Conservation (phyloP, 2,329 filamentous ascomycete species). For the Fusarium irregulare region DNA sequence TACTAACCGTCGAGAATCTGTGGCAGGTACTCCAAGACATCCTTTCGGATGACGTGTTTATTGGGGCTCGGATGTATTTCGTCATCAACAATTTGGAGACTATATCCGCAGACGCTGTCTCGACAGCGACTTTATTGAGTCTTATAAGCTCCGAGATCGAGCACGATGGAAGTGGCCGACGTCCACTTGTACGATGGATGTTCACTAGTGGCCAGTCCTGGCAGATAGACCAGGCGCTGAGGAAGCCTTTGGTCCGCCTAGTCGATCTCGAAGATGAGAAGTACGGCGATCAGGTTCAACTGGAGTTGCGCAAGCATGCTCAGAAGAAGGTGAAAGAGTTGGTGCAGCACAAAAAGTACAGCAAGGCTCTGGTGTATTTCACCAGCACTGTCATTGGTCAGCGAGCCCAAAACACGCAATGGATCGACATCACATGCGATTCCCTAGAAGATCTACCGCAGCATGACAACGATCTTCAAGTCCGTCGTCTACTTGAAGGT, state of each 20-base stretch:
- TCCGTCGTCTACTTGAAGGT: conserved; percentile 53
- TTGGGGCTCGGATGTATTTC: conserved; percentile 50
- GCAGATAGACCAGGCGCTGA: conserved; percentile 14
- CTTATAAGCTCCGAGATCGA: conserved; percentile 15
- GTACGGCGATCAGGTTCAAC: conserved; percentile 33
- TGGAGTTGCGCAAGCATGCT: conserved; percentile 43
- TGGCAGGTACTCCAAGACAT: conserved; percentile 58
- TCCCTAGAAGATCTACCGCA: conserved; percentile 55
- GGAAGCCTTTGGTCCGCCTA: conserved; percentile 9
- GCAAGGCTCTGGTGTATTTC: conserved; percentile 56
- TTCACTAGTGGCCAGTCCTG: conserved; percentile 51
- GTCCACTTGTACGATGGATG: conserved; percentile 50
- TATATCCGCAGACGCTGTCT: conserved; percentile 48
- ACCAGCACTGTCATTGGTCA: conserved; percentile 56
- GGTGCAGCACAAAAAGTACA: conserved; percentile 53
- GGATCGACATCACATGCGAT: conserved; percentile 58
- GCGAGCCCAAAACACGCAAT: conserved; percentile 56
- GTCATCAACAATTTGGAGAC: conserved; percentile 56
- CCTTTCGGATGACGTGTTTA: conserved; percentile 48
- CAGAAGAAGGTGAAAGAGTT: conserved; percentile 52
- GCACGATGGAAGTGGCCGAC: conserved; percentile 10
- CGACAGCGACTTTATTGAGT: conserved; percentile 20
- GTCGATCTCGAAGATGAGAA: conserved; percentile 38
- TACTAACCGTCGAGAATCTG: conserved; percentile 38
- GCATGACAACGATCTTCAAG: conserved; percentile 52